phyloP scores from a whole-genome alignment of 2,329 filamentous ascomycete species.

The Aspergillus ibericus region DNA sequence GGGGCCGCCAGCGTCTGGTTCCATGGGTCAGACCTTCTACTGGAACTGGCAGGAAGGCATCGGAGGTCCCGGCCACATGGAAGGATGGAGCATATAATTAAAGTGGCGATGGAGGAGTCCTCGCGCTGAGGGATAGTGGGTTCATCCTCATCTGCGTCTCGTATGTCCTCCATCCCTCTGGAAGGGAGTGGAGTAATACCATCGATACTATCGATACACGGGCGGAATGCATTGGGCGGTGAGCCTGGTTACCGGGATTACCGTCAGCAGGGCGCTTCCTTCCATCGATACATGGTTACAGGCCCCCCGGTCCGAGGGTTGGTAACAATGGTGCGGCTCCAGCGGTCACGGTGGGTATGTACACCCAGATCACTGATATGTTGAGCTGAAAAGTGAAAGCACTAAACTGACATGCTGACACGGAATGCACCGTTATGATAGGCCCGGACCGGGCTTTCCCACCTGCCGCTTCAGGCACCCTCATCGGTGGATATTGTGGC shows the following conservation, averaged over 20 bases:
- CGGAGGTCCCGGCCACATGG: slow-evolving; percentile 1
- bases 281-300: neutral
- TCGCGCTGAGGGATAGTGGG: neutral
- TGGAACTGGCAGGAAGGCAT: slow-evolving; percentile 9
- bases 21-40: slow-evolving; percentile 17
- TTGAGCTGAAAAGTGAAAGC: slow-evolving; percentile 9
- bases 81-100: slow-evolving; percentile 4
- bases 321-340: slow-evolving; percentile 3
- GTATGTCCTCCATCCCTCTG: neutral
- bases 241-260: neutral
- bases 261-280: neutral
- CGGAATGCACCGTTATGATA: neutral
- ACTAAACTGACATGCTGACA: neutral
- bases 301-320: neutral
- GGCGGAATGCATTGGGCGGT: slow-evolving; percentile 2
- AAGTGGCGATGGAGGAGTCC: slow-evolving; percentile 12
- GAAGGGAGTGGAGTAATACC: neutral
- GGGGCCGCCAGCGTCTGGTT: slow-evolving; percentile 6
- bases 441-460: neutral
- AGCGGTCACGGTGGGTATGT: neutral
- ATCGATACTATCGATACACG: neutral
- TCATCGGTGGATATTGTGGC: slow-evolving; percentile 1
- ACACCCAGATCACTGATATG: neutral
- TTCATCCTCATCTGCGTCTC: neutral
- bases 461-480: slow-evolving; percentile 4